Percentiles rank a stretch among this genome's conserved stretches.
phyloP scores from a whole-genome alignment of 345 rosid genomes.

The Viola odorata region DNA sequence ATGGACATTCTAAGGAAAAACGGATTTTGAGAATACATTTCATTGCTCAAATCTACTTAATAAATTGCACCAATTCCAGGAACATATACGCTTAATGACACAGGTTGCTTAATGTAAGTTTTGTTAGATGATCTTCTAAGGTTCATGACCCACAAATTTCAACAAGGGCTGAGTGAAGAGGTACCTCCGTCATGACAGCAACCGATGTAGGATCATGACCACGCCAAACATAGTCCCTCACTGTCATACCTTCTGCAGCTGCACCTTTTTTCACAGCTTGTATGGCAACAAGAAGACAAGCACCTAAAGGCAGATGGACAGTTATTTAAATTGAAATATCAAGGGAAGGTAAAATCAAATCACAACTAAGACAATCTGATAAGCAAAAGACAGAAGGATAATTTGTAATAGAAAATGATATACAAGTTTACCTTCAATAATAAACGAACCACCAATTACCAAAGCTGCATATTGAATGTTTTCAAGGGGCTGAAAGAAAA shows the following conservation, averaged over 20 bases:
- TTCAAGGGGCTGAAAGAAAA: conserved; percentile 62
- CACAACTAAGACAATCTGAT: not conserved
- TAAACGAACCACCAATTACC: conserved; percentile 88
- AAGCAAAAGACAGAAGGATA: not conserved
- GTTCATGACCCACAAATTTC: not conserved
- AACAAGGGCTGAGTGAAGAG: not conserved
- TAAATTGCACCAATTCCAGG: too few species aligned
- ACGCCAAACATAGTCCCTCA: conserved; percentile 91
- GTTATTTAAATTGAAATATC: conserved; percentile 3
- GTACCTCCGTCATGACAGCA: conserved; percentile 99
- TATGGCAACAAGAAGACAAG: conserved; percentile 89
- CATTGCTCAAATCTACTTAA: too few species aligned
- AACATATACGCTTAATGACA: too few species aligned
- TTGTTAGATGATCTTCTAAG: not conserved
- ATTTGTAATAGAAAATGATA: not conserved
- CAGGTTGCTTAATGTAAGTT: too few species aligned
- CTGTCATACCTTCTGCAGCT: conserved; percentile 88
- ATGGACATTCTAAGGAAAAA: not conserved
- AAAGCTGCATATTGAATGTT: conserved; percentile 83
- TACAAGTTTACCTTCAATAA: conserved; percentile 67
- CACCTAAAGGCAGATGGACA: conserved; percentile 44
- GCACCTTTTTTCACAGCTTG: conserved; percentile 97
- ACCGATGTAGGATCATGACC: conserved; percentile 99
- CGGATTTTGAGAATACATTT: not conserved
- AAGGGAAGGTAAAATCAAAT: conserved; percentile 1